Conservation (phyloP, 2,329 filamentous ascomycete genomes). For the Cryphonectria carpinicola region DNA sequence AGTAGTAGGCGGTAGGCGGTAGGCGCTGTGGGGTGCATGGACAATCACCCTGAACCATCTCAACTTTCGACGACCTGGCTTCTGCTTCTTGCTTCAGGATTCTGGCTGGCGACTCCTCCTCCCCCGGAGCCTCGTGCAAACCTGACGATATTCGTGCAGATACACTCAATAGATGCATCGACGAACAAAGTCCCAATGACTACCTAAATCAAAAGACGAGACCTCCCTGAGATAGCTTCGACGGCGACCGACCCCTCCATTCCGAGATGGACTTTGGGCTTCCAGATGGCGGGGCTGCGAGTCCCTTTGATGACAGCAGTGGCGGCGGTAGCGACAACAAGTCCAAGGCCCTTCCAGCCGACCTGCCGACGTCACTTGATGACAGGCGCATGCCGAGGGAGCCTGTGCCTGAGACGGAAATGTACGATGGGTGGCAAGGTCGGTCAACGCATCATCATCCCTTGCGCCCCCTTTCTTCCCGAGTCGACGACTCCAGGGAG, state of each 20-base stretch:
- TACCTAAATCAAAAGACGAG: constrained; percentile 8
- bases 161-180: neutral
- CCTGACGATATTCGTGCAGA: neutral
- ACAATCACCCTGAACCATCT: constrained; percentile 10
- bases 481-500: neutral
- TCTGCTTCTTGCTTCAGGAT: constrained; percentile 13
- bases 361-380: constrained; percentile 89
- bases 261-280: constrained; percentile 63
- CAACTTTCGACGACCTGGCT: constrained; percentile 11
- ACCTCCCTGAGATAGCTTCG: constrained; percentile 12
- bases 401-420: constrained; percentile 82
- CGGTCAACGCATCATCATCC: constrained; percentile 36
- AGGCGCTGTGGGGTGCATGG: constrained; percentile 7
- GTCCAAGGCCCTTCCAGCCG: constrained; percentile 68
- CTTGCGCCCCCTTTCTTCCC: constrained; percentile 19
- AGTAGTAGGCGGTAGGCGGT: neutral
- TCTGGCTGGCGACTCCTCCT: neutral
- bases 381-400: constrained; percentile 74
- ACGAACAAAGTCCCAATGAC: constrained; percentile 14
- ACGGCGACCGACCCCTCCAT: constrained; percentile 29
- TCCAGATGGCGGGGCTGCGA: constrained; percentile 48
- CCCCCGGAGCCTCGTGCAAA: neutral
- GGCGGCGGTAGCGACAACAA: constrained; percentile 47
- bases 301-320: constrained; percentile 39
- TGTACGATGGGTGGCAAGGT: constrained; percentile 99